A percentile compares a stretch with the other conserved stretches of the same genome.
Evolutionary conservation across 371 early-diverging fungal genomes (phyloP).

Genomic region (Rhizopus delemar): DNA sequence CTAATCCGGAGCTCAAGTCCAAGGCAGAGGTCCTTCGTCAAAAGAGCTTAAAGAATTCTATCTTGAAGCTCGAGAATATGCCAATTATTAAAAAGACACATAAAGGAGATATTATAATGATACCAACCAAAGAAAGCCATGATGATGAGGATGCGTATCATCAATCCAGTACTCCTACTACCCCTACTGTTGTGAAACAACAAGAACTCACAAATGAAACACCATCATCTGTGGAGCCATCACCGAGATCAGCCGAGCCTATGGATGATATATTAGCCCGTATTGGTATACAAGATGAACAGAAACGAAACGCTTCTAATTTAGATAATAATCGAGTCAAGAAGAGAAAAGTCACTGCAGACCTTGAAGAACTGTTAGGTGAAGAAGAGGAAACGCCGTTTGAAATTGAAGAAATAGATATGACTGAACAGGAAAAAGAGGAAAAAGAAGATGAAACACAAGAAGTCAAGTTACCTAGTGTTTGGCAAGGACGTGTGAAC

Average conservation of each 20-base stretch:
- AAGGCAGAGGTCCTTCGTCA: slow-evolving; percentile 63
- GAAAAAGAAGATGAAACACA: slow-evolving; percentile 17
- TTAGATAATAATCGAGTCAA: slow-evolving; percentile 17
- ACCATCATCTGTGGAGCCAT: too few species aligned
- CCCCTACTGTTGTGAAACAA: neutral
- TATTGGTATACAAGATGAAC: slow-evolving; percentile 27
- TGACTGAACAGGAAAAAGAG: slow-evolving; percentile 10
- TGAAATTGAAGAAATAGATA: slow-evolving; percentile 2
- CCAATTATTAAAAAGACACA: slow-evolving; percentile 74
- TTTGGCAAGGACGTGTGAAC: slow-evolving; percentile 69
- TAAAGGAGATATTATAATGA: slow-evolving; percentile 69
- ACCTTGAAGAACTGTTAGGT: slow-evolving; percentile 37
- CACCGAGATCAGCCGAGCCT: slow-evolving; percentile 11
- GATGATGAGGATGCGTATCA: neutral
- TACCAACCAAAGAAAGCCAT: slow-evolving; percentile 21
- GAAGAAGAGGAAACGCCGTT: slow-evolving; percentile 27
- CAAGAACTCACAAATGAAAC: neutral
- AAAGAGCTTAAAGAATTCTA: slow-evolving; percentile 63
- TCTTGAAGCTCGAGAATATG: slow-evolving; percentile 55
- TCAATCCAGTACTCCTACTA: neutral
- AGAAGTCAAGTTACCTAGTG: slow-evolving; percentile 24
- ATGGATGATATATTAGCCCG: slow-evolving; percentile 42
- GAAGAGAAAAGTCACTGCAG: slow-evolving; percentile 34
- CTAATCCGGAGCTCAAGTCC: slow-evolving; percentile 70
- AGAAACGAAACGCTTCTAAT: slow-evolving; percentile 11